Evolutionary conservation across 768 basidiomycete genomes (phyloP).

Genomic region (Pilatotrama ljubarskyi): DNA sequence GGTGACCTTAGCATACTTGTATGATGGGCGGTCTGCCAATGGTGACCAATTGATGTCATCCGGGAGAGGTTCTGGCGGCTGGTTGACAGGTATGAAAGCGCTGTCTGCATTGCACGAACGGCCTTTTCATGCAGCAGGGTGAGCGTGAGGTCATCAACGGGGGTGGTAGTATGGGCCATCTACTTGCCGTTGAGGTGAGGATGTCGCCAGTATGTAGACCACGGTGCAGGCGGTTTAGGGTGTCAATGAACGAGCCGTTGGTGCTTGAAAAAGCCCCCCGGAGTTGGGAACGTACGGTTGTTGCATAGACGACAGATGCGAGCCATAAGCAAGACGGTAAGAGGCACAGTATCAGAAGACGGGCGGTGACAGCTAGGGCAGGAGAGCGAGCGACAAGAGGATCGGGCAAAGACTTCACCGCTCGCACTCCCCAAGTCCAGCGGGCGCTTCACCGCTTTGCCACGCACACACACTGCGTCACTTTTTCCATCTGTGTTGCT

Average conservation of each 20-base stretch:
- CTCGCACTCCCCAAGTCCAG: no score
- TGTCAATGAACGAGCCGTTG: background rate
- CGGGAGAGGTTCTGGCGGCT: slow-evolving; percentile 7
- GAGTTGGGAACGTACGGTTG: background rate
- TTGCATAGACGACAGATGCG: background rate
- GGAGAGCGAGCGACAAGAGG: no score
- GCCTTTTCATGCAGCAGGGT: background rate
- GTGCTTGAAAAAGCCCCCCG: background rate
- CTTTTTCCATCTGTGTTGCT: no score
- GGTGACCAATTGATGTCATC: slow-evolving; percentile 18
- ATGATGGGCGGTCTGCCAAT: slow-evolving; percentile 11
- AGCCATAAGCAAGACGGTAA: background rate
- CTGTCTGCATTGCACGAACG: slow-evolving; percentile 2
- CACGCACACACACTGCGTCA: no score
- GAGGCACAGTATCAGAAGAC: no score
- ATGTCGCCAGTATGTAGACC: background rate
- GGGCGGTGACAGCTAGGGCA: no score
- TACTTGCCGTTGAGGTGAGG: background rate
- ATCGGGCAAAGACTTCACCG: no score
- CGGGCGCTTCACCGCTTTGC: no score
- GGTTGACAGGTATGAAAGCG: background rate
- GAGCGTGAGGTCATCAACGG: background rate
- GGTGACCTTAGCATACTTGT: slow-evolving; percentile 18
- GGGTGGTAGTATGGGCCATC: background rate
- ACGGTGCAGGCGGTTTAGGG: background rate